Evolutionary conservation across 2,329 filamentous ascomycete species (phyloP), one percentile per base, ranked within the genome.

Genomic region (Neofusicoccum ribis): DNA sequence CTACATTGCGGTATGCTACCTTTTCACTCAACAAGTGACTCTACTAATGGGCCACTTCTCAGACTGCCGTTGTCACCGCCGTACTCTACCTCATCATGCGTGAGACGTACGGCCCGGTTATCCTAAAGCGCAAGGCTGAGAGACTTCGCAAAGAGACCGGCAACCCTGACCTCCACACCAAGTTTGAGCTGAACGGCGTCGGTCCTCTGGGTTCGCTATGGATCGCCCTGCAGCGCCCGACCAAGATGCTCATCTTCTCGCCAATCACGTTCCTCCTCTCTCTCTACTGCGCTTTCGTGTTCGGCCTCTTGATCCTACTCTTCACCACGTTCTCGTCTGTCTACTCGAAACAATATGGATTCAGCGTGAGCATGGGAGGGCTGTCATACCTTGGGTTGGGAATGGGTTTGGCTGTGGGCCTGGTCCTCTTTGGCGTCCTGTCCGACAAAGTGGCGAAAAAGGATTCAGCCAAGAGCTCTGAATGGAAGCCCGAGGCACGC

Each of bases 101-200:
- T 0, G 81, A 83, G 68, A 83, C 81, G 5, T 83, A 80, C 67
- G 79, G 74, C 0, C 80, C 81, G 0, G 70, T 80, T 0, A 74
- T 83, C 15, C 70, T 83, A 37, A 78, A 78, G 65, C 65, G 72
- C 5, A 88, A 87, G 15, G 90, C 90, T 2, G 77, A 77, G 31
- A 80, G 79, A 56, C 75, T 91, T 34, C 84, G 87, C 67, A 85
- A 83, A 70, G 80, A 81, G 34, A 84, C 86, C 34, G 85, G 83
- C 0, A 79, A 81, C 52, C 72, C 77, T 47, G 77, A 81, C 65
- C 83, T 88, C 56, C 78, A 87, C 61, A 65, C 71, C 72, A 69
- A 74, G 73, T 63, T 67, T 68, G 17, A 31, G 31, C 12, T 37
- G 15, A 46, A 14, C 36, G 36, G 17, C 9, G 52, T n/a, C 1